Evolutionary conservation across 768 basidiomycete genomes (phyloP), one percentile per base, ranked within the genome.

Genomic region (Serendipita sp.): DNA sequence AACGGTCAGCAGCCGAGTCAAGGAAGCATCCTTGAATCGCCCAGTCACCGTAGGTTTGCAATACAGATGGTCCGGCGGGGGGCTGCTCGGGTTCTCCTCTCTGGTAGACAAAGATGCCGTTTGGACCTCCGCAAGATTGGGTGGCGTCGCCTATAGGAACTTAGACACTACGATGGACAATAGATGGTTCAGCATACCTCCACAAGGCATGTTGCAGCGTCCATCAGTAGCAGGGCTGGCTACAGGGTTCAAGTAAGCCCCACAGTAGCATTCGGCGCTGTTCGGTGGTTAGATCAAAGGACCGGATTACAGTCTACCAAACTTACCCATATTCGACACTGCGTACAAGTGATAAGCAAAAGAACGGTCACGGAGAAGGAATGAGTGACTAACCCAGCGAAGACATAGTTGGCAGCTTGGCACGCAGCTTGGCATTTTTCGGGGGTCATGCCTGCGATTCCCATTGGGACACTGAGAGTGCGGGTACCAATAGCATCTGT

Each of bases 61-160:
- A 28, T 10, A 37, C 35, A 37, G 56, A 4, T n/a, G 56, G 56
- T 16, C 56, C 56, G 28, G 56, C 16, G 3, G 56, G 35, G 34
- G 56, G 56, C 10, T n/a, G 18, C 8, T 24, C 18, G 35, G 56
- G 80, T 0, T 84, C 85, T 45, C 86, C 87, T 67, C 80, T 86
- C 71, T 87, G 85, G 72, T 86, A 89, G 2, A 84, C 72, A 63
- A 80, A 85, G 24, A 89, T 74, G 48, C 80, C 75, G 69, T 85
- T 78, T 0, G 86, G 83, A 41, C 88, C 88, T 28, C 88, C 88
- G 67, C 88, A 90, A 66, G n/a, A 8, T 32, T 51, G 8, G 16
- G 48, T 16, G 7, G 48, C 48, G 48, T 51, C 45, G n/a, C 45
- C 45, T 46, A 18, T 24, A 24, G 24, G 24, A 24, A 24, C 24